phyloP scores from a whole-genome alignment of 176 grass and related monocot genomes.

The maize (Zea mays) region DNA sequence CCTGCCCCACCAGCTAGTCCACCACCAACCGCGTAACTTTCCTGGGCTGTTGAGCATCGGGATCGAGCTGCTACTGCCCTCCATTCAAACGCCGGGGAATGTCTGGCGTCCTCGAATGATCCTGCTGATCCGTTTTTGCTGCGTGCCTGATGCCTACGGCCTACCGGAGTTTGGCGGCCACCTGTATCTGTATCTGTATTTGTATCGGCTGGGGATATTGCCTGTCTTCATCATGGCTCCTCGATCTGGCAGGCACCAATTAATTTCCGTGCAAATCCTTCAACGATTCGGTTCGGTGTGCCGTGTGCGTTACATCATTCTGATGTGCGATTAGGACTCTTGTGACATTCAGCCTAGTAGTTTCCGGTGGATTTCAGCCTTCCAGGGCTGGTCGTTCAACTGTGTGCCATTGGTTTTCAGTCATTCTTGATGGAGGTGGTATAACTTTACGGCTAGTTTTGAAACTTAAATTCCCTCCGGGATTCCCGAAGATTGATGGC shows the following conservation, averaged over 20 bases:
- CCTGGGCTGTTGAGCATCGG: neutral
- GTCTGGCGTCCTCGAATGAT: neutral
- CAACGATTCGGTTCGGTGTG: neutral
- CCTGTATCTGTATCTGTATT: slow-evolving; percentile 16
- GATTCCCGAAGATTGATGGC: no score
- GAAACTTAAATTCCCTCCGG: no score
- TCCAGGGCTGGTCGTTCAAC: neutral
- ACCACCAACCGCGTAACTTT: neutral
- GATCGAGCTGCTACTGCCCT: neutral
- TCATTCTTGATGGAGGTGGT: neutral
- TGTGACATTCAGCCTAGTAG: neutral
- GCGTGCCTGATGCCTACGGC: slow-evolving; percentile 26
- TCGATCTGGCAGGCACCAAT: slow-evolving; percentile 7
- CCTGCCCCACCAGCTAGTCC: neutral
- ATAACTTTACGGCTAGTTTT: neutral
- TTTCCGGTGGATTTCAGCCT: neutral
- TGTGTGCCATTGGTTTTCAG: neutral
- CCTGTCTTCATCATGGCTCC: neutral
- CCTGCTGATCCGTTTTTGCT: neutral
- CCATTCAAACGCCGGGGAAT: slow-evolving; percentile 9
- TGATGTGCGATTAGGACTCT: neutral
- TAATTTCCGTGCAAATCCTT: neutral
- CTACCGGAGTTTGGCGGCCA: slow-evolving; percentile 27
- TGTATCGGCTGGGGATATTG: neutral
- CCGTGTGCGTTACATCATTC: neutral